A percentile compares a stretch with the other conserved stretches of the same genome.
Conservation (phyloP, 768 basidiomycete species). For the Suillus bovinus region DNA sequence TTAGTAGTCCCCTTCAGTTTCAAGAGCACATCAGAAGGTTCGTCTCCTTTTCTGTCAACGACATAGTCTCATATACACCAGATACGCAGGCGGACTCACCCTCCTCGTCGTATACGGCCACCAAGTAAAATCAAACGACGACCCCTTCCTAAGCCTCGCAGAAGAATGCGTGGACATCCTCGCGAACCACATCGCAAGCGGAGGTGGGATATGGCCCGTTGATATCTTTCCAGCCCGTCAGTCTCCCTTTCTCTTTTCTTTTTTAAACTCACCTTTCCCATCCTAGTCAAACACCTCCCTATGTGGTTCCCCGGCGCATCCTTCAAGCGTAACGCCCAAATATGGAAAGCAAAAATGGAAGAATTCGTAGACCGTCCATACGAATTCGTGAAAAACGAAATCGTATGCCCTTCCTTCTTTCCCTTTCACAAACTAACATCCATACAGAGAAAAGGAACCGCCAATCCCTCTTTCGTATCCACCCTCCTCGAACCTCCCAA, state of each 20-base stretch:
- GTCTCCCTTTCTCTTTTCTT: conserved; percentile 10
- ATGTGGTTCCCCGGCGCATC: conserved; percentile 66
- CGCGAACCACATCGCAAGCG: conserved; percentile 44
- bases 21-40: conserved; percentile 38
- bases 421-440: background rate
- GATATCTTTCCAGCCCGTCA: conserved; percentile 38
- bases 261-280: background rate
- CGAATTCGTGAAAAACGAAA: conserved; percentile 53
- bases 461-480: conserved; percentile 42
- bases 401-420: conserved; percentile 49
- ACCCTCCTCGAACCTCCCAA: conserved; percentile 54
- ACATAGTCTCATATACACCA: conserved; percentile 12
- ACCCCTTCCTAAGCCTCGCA: conserved; percentile 42
- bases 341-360: conserved; percentile 65
- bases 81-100: conserved; percentile 55
- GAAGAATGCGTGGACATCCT: conserved; percentile 43
- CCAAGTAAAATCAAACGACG: conserved; percentile 39
- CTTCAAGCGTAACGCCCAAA: conserved; percentile 59
- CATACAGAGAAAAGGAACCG: conserved; percentile 36
- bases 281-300: conserved; percentile 54
- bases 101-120: conserved; percentile 67
- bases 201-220: conserved; percentile 44
- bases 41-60: background rate
- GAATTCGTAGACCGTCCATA: conserved; percentile 67
- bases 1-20: conserved; percentile 41